Evolutionary conservation across 805 yeast genomes (phyloP), one percentile per base, ranked within the genome.

Genomic region (Ogataea thermomethanolica): DNA sequence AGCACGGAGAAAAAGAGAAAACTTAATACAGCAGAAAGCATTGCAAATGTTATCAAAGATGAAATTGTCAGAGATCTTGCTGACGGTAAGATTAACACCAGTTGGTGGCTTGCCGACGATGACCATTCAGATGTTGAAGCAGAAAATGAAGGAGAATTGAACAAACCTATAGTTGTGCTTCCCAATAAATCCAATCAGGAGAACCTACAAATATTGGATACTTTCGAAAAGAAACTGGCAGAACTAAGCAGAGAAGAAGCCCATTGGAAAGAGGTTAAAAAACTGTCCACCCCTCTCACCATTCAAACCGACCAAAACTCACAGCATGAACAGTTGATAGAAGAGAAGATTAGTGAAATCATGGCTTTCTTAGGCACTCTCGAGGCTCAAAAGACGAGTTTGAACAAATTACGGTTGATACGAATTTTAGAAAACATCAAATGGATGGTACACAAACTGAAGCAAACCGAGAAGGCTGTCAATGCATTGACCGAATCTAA

Each of bases 11-110:
- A 40, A 24, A 48, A 35, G 28, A 53, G 30, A 30, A 39, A 34
- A 33, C 20, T 8, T 9, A 39, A 36, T 28, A 32, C 38, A 17
- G 43, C 50, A 12, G 74, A 71, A 54, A 71, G 70, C 39, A 72
- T 81, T 27, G 83, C 88, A 14, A 73, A 76, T 43, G 78, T 77
- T 3, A 79, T 85, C 29, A 74, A 78, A 53, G 81, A 79, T 39
- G 87, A 81, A 51, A 51, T 82, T 4, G 60, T 83, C 7, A 61
- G 71, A 22, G 87, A 79, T 49, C 59, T 85, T 39, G 65, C 69
- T 12, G 73, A 77, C 27, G 87, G 86, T 7, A 67, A 69, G 41
- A 69, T 84, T 11, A 65, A 75, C 35, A 76, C 84, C 3, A 78
- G 83, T 53, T 85, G 93, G 95, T 81, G 82, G 72, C 68, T 66